Conservation (phyloP, 306 rosid species). For the Comarum palustre region DNA sequence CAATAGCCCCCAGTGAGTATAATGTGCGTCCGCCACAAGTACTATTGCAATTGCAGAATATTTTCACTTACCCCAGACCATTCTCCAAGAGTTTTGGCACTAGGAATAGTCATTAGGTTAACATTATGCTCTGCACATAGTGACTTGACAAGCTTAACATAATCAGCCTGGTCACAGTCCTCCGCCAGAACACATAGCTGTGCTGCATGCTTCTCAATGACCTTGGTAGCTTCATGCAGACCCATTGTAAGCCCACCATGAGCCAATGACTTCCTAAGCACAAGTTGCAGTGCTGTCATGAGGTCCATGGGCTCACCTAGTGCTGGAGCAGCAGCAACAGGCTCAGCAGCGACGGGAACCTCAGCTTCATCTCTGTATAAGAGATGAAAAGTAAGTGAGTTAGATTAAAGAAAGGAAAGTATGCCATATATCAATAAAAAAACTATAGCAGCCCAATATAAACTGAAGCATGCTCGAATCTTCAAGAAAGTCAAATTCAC, state of each 20-base stretch:
- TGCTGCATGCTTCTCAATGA: constrained; percentile 67
- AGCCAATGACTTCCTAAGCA: constrained; percentile 69
- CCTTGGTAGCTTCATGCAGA: constrained; percentile 67
- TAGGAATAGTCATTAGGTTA: constrained; percentile 54
- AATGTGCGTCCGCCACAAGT: too few relatives aligned
- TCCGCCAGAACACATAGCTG: constrained; percentile 73
- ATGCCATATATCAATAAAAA: not conserved
- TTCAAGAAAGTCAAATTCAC: not conserved
- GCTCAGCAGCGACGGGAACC: constrained; percentile 31
- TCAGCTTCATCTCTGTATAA: constrained; percentile 34
- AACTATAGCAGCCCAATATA: not conserved
- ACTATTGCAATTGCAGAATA: not conserved
- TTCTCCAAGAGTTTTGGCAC: constrained; percentile 83
- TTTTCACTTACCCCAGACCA: constrained; percentile 78
- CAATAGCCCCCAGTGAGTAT: too few relatives aligned
- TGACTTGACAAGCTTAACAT: constrained; percentile 64
- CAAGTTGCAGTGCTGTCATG: constrained; percentile 59
- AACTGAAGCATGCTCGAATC: too few relatives aligned
- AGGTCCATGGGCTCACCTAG: constrained; percentile 44
- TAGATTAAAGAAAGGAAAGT: not conserved
- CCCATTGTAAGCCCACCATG: constrained; percentile 77
- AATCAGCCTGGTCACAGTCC: constrained; percentile 77
- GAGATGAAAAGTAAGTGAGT: not conserved
- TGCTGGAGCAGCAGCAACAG: constrained; percentile 20
- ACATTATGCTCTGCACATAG: constrained; percentile 75